Evolutionary conservation across 352 stramenopile species (phyloP), one percentile per base, ranked within the genome.

Genomic region (Discostella stelligera): DNA sequence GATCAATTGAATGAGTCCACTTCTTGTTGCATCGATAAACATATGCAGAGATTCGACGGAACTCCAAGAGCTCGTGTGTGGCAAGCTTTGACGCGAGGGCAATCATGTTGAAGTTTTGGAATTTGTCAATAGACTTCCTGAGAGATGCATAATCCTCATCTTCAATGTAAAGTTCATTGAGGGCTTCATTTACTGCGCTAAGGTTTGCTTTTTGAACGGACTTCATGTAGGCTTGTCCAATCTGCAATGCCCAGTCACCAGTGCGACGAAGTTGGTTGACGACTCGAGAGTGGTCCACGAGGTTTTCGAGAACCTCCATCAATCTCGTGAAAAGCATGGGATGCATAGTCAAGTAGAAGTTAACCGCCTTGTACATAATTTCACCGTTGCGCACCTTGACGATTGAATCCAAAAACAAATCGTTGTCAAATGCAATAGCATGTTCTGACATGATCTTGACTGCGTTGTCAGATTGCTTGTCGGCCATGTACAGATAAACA

Each of bases 31-130:
- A 98, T 80, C 97, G 95, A 93, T 99, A 99, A 70, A 99, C 84
- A 85, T 99, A 98, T 16, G 97, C 97, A 32, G 98, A 97, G 79
- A 99, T 99, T 78, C 97, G 96, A 83, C 97, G 95, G 91, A 99
- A 99, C 82, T 99, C 97, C 50, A 99, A 90, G 50, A 99, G 90
- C 75, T 99, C 97, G 86, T 99, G 97, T 78, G 98, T 99, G 70
- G 98, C 96, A 71, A 99, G 87, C 84, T 98, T 98, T 54, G 98
- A 96, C 0, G 98, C 98, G 30, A 99, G 89, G 27, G 95, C 96
- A 83, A 99, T 98, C 85, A 96, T 94, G 84, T 99, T 98, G 79
- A 99, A 99, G 94, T 99, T 99, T 89, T 99, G 97, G 90, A 98
- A 99, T 44, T 96, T 92, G 78, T 99, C 97, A 69, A 99, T 98